phyloP scores from a whole-genome alignment of 345 rosid genomes.

The Aquilaria yunnanensis region DNA sequence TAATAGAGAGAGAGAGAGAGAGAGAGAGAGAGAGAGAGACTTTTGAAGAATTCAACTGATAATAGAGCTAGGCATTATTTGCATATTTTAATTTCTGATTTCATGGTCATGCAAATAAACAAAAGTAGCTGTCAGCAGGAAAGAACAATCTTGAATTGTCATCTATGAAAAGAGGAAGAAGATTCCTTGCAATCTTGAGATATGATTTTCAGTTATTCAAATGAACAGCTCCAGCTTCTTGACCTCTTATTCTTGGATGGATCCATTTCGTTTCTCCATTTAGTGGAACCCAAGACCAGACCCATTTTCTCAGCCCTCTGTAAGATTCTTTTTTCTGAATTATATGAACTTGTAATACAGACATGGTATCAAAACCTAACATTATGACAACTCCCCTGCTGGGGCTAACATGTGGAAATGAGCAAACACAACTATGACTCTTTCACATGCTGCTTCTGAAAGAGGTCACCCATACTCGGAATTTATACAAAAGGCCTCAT shows the following conservation, averaged over 20 bases:
- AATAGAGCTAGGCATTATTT: too few species aligned
- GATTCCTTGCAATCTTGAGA: constrained; percentile 13
- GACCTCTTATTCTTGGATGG: neutral
- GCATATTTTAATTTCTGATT: too few species aligned
- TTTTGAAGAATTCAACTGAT: too few species aligned
- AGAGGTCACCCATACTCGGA: too few species aligned
- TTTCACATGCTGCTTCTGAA: neutral
- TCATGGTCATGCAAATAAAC: too few species aligned
- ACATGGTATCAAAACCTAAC: neutral
- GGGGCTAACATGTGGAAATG: constrained; percentile 7
- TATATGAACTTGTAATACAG: neutral
- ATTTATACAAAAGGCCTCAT: too few species aligned
- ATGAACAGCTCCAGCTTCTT: neutral
- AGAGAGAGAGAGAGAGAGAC: too few species aligned
- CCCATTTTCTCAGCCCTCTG: constrained; percentile 5
- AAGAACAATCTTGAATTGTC: constrained; percentile 14
- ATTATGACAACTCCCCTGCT: constrained; percentile 11
- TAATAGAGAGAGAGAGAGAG: too few species aligned
- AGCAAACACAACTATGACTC: neutral
- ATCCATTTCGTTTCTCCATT: constrained; percentile 7
- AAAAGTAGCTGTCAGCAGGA: neutral
- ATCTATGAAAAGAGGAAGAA: constrained; percentile 6
- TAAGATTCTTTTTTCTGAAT: constrained; percentile 16
- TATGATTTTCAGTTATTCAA: constrained; percentile 9
- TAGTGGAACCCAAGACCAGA: constrained; percentile 3